Conservation (phyloP, 345 rosid genomes). For the Gossypium turneri region DNA sequence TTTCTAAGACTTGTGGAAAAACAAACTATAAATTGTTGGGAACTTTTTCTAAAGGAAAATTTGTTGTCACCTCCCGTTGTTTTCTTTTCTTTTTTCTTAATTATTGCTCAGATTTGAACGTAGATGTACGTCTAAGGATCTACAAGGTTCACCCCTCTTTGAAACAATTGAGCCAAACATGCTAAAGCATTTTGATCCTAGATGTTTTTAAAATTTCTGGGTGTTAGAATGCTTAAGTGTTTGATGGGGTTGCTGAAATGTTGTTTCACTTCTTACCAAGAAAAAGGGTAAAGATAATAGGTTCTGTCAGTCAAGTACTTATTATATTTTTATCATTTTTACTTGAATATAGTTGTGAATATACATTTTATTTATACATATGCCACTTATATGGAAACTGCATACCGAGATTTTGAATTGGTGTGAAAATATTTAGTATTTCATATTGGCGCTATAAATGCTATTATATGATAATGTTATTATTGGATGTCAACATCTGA, state of each 20-base stretch:
- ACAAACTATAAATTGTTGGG: background rate
- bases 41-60: background rate
- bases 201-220: background rate
- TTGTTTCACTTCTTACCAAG: background rate
- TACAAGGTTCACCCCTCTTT: background rate
- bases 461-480: no score
- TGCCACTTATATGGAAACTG: background rate
- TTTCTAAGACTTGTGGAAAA: background rate
- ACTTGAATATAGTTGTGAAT: background rate
- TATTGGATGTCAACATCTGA: background rate
- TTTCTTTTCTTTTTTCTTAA: background rate
- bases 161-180: background rate
- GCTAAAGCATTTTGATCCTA: background rate
- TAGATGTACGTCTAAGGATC: background rate
- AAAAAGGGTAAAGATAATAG: background rate
- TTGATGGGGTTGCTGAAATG: background rate
- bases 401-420: background rate
- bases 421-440: no score
- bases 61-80: background rate
- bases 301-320: background rate
- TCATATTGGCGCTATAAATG: no score
- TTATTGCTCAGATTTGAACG: background rate
- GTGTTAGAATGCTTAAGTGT: background rate
- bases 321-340: background rate
- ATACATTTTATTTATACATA: background rate